A percentile compares a stretch with the other conserved stretches of the same genome.
These are phyloP conservation scores for Rhizopogon sp. DNA, from an alignment of 768 basidiomycete species.

Conservation along the genomic window DNA sequence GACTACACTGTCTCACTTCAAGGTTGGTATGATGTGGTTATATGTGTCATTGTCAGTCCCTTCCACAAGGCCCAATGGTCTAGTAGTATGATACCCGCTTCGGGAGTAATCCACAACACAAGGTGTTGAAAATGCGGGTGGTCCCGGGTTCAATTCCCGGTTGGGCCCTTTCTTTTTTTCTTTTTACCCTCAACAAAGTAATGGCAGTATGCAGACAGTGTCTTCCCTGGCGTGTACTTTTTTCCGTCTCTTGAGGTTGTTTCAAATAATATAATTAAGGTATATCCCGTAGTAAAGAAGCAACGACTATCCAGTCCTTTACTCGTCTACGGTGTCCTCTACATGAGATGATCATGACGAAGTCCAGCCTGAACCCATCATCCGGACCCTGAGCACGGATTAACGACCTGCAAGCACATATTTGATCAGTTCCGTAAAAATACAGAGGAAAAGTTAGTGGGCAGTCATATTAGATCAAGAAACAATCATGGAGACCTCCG, in stretches of 20 bases:
- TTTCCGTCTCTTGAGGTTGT: too few species aligned
- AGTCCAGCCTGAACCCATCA: too few species aligned
- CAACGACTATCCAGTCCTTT: too few species aligned
- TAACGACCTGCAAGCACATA: background rate
- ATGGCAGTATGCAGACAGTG: too few species aligned
- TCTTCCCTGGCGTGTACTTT: too few species aligned
- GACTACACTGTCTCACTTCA: background rate
- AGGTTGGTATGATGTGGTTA: background rate
- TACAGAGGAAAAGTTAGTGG: background rate
- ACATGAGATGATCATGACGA: background rate
- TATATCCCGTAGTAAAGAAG: background rate
- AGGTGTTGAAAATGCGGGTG: slow-evolving; percentile 36
- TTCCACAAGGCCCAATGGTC: slow-evolving; percentile 38
- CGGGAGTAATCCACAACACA: slow-evolving; percentile 26
- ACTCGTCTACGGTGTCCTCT: background rate
- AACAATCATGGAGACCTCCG: slow-evolving; percentile 51
- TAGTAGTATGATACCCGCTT: slow-evolving; percentile 53
- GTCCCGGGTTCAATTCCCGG: slow-evolving; percentile 59
- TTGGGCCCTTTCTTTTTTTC: slow-evolving; percentile 33
- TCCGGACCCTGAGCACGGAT: background rate
- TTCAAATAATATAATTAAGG: background rate
- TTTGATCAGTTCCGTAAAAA: slow-evolving; percentile 7
- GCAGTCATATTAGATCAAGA: slow-evolving; percentile 93
- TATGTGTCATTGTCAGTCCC: background rate
- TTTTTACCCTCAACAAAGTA: background rate